Conservation (phyloP, 2,329 filamentous ascomycete genomes). For the Curvularia sp. region DNA sequence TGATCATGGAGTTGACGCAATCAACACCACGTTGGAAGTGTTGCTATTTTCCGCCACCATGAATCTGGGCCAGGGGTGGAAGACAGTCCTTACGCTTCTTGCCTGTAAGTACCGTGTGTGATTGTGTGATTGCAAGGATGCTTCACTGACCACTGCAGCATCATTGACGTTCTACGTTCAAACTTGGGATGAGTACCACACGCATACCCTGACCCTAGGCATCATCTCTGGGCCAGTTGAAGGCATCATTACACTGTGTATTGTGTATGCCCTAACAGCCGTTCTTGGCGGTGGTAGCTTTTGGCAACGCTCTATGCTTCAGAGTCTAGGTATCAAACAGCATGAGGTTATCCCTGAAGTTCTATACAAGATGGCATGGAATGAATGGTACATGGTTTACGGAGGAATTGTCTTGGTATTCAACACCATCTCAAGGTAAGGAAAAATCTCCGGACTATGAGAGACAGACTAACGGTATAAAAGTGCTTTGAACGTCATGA, state of each 20-base stretch:
- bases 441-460: neutral
- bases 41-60: slow-evolving; percentile 90
- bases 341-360: slow-evolving; percentile 69
- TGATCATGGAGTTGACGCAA: slow-evolving; percentile 93
- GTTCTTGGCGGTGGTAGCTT: slow-evolving; percentile 87
- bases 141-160: slow-evolving; percentile 56
- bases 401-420: slow-evolving; percentile 80
- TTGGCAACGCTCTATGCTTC: slow-evolving; percentile 86
- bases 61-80: slow-evolving; percentile 93
- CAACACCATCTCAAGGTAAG: slow-evolving; percentile 77
- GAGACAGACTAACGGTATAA: slow-evolving; percentile 23
- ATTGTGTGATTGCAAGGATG: neutral
- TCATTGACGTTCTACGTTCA: slow-evolving; percentile 97
- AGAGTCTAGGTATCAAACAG: slow-evolving; percentile 72
- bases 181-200: slow-evolving; percentile 99
- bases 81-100: slow-evolving; percentile 82
- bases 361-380: slow-evolving; percentile 83
- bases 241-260: slow-evolving; percentile 83
- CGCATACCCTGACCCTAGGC: slow-evolving; percentile 90
- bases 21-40: slow-evolving; percentile 94
- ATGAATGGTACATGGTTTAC: slow-evolving; percentile 91
- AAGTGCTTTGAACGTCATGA: slow-evolving; percentile 82
- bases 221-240: slow-evolving; percentile 94
- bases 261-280: slow-evolving; percentile 84
- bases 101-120: slow-evolving; percentile 63